phyloP scores from a whole-genome alignment of 345 rosid genomes.

The Eucalyptus albens region DNA sequence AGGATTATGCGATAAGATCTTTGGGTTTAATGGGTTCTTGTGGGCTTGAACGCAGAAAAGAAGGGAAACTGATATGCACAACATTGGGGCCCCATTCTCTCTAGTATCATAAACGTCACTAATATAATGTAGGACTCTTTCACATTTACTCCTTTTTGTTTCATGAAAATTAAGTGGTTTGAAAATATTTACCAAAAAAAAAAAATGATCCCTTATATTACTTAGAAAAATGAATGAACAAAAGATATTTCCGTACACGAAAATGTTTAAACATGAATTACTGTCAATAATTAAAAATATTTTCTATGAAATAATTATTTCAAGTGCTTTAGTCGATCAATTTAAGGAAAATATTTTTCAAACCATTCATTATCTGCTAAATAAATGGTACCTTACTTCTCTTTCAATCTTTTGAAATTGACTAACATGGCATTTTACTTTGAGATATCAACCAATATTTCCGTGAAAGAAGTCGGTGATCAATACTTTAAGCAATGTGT shows the following conservation, averaged over 20 bases:
- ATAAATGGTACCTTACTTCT: neutral
- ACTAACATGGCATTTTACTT: neutral
- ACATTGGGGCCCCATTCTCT: neutral
- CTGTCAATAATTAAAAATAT: rapidly evolving
- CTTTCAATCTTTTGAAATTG: neutral
- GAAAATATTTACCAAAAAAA: neutral
- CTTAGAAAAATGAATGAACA: neutral
- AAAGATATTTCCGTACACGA: neutral
- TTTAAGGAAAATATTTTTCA: neutral
- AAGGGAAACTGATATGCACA: neutral
- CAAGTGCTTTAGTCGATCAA: neutral
- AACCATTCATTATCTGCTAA: neutral
- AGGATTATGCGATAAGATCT: neutral
- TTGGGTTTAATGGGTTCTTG: neutral
- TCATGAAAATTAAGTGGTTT: neutral
- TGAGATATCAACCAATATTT: neutral
- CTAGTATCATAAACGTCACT: neutral
- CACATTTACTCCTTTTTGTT: neutral
- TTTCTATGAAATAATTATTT: neutral
- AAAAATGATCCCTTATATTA: neutral
- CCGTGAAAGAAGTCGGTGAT: neutral
- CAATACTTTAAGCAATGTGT: neutral
- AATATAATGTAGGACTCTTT: neutral
- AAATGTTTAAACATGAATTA: neutral
- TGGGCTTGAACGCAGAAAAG: neutral